Evolutionary conservation across 768 basidiomycete species (phyloP), one percentile per base, ranked within the genome.

Genomic region (Hericium erinaceus): DNA sequence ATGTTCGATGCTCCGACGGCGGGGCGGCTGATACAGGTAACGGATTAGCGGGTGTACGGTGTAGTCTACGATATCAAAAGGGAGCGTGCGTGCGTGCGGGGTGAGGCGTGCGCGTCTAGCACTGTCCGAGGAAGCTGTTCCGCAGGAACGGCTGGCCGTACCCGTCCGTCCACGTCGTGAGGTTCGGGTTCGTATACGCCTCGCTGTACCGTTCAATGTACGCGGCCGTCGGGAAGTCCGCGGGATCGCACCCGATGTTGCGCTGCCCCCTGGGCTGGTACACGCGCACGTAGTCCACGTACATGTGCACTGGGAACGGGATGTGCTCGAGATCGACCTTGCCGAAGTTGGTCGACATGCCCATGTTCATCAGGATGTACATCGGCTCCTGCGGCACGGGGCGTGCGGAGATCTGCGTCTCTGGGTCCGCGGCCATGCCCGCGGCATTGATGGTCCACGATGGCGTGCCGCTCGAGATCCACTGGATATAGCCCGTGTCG

Each of bases 281-380:
- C 12, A 95, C 87, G 1, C 93, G 81, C 57, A 95, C 82, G 58
- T 83, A 95, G 66, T 95, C 93, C 52, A 94, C 72, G 56, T 73
- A 73, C 87, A 94, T 85, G 16, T 69, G 73, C n/a, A 84, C 70
- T 4, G 71, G 71, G 67, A 83, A 84, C 22, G 66, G 69, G 20
- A 86, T 67, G 57, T 83, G 71, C 1, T 67, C 71, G 48, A 79
- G 72, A 59, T 86, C 82, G 60, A 85, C 78, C 6, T 64, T 61
- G 49, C 82, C 84, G 64, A 87, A 87, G 65, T 78, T 78, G 22
- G 73, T 70, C 4, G 80, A 83, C 63, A 86, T 78, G 65, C 83
- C 84, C 65, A 84, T 64, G 65, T 83, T 84, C 28, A 72, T 61
- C 57, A 85, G 72, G 60, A 83, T 75, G 57, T 82, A 79, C 78